Percentiles rank a stretch among this genome's conserved stretches.
Conservation (phyloP, 2,329 filamentous ascomycete genomes). For the Ophiocordyceps unilateralis region DNA sequence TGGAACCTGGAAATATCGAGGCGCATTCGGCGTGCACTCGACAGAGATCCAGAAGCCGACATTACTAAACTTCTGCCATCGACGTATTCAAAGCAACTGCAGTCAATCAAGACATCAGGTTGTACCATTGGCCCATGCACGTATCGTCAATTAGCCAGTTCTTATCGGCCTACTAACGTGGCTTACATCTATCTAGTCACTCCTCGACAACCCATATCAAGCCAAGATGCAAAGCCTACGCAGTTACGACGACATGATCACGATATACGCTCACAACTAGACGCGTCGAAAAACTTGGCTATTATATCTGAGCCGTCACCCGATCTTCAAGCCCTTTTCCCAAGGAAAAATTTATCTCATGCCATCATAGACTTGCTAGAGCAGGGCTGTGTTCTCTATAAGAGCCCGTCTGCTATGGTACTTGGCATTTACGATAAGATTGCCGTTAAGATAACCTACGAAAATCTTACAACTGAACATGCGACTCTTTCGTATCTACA, state of each 20-base stretch:
- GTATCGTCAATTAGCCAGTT: neutral
- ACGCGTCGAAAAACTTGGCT: neutral
- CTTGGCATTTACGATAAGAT: slow-evolving; percentile 3
- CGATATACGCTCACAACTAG: slow-evolving; percentile 2
- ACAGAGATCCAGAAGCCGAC: slow-evolving; percentile 1
- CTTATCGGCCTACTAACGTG: neutral
- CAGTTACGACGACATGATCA: neutral
- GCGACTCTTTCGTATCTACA: slow-evolving; percentile 3
- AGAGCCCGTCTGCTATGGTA: slow-evolving; percentile 3
- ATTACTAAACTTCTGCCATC: slow-evolving; percentile 1
- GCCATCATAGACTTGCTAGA: slow-evolving; percentile 3
- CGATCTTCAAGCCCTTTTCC: slow-evolving; percentile 1
- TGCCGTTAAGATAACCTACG: slow-evolving; percentile 3
- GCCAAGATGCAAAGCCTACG: slow-evolving; percentile 1
- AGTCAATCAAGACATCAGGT: neutral
- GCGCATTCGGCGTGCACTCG: slow-evolving; percentile 1
- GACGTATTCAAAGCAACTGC: neutral
- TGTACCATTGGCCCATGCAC: neutral
- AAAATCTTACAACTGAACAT: slow-evolving; percentile 2
- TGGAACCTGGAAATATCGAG: slow-evolving; percentile 1
- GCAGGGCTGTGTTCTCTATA: slow-evolving; percentile 3
- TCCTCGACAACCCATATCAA: neutral
- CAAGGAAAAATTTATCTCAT: slow-evolving; percentile 1
- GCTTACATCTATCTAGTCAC: neutral
- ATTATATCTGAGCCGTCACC: slow-evolving; percentile 2